phyloP scores from a whole-genome alignment of 2,329 filamentous ascomycete genomes.

The Penicillium digitatum region DNA sequence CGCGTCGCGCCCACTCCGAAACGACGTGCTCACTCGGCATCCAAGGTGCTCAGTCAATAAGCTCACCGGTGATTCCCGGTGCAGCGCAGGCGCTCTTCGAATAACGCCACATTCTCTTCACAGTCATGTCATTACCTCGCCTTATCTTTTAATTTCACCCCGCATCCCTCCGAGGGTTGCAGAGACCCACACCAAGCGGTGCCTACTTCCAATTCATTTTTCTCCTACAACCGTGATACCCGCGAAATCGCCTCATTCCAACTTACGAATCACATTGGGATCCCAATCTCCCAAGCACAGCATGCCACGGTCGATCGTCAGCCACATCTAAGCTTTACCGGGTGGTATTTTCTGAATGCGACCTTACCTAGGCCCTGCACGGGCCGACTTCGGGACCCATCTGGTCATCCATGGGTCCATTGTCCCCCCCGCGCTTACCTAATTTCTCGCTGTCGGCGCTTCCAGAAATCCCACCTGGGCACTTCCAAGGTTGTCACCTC shows the following conservation, averaged over 20 bases:
- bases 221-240: slow-evolving; percentile 4
- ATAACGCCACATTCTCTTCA: slow-evolving; percentile 1
- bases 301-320: background rate
- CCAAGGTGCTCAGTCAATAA: slow-evolving; percentile 14
- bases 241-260: slow-evolving; percentile 3
- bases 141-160: slow-evolving; percentile 12
- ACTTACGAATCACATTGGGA: background rate
- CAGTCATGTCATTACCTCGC: slow-evolving; percentile 1
- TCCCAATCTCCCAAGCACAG: background rate
- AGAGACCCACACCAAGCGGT: background rate
- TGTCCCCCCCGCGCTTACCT: slow-evolving; percentile 24
- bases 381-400: slow-evolving; percentile 1
- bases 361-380: background rate
- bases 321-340: background rate
- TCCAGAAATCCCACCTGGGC: slow-evolving; percentile 16
- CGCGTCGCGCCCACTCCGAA: slow-evolving; percentile 26
- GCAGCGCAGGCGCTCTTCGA: slow-evolving; percentile 23
- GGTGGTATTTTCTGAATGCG: background rate
- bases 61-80: background rate
- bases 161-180: background rate
- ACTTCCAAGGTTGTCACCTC: background rate
- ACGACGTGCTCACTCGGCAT: slow-evolving; percentile 26
- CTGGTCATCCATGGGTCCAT: background rate
- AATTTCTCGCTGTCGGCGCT: slow-evolving; percentile 25
- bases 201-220: background rate